These are phyloP conservation scores for Sextonia rubra DNA, from an alignment of 164 flowering plant species.

Conservation along the genomic window DNA sequence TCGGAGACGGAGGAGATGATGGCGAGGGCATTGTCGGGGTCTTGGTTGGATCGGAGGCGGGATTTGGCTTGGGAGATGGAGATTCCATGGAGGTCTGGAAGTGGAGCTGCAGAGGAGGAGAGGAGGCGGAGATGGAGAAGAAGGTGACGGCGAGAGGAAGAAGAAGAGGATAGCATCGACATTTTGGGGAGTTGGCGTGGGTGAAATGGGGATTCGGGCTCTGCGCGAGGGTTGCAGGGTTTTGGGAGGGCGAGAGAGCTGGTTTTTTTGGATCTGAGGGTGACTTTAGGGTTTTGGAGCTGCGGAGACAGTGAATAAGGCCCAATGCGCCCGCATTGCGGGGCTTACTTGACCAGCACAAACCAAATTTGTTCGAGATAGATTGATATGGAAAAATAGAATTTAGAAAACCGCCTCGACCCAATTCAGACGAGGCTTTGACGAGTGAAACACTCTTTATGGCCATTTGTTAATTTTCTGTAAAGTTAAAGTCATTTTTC, in stretches of 20 bases:
- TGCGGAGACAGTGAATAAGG: too few relatives aligned
- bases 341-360: too few relatives aligned
- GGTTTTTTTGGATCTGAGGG: too few relatives aligned
- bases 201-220: not conserved
- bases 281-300: too few relatives aligned
- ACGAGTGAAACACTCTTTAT: too few relatives aligned
- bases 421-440: too few relatives aligned
- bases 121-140: not conserved
- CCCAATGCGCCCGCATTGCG: too few relatives aligned
- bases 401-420: too few relatives aligned
- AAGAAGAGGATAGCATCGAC: not conserved
- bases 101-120: not conserved
- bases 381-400: too few relatives aligned
- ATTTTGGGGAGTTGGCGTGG: not conserved
- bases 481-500: too few relatives aligned
- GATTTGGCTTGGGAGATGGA: slow-evolving; percentile 9
- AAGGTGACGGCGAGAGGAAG: not conserved
- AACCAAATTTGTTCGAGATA: too few relatives aligned
- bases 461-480: too few relatives aligned
- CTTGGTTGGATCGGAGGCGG: slow-evolving; percentile 2
- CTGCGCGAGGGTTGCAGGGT: not conserved
- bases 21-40: slow-evolving; percentile 14
- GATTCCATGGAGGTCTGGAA: not conserved
- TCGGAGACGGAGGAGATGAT: slow-evolving; percentile 9
- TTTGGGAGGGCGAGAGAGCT: not conserved